A percentile compares a stretch with the other conserved stretches of the same genome.
Evolutionary conservation across 208 protist species (phyloP).

Genomic region (Trichomonas gallinae): DNA sequence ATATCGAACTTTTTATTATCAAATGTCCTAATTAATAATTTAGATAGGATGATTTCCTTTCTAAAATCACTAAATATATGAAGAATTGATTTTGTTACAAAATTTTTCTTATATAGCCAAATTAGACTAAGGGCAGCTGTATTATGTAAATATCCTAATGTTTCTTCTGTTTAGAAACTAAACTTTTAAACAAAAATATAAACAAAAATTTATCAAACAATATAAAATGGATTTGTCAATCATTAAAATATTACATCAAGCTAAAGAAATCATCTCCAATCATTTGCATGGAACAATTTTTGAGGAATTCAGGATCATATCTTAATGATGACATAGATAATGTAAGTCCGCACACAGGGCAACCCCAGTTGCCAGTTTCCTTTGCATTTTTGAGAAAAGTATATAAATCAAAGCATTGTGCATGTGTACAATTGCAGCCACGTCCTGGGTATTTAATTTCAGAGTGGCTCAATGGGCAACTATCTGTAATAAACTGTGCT

Average conservation of each 20-base stretch:
- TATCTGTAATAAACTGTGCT: neutral
- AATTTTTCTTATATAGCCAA: no score
- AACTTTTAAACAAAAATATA: no score
- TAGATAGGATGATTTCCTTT: no score
- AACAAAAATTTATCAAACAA: no score
- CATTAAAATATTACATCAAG: neutral
- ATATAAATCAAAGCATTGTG: neutral
- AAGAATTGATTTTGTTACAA: no score
- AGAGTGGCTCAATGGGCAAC: neutral
- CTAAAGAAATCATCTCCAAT: neutral
- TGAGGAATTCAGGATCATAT: neutral
- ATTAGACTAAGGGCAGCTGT: no score
- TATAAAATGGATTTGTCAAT: no score
- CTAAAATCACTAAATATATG: no score
- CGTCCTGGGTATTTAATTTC: neutral
- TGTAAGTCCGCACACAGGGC: neutral
- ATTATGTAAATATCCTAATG: no score
- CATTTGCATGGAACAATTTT: neutral
- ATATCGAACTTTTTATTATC: no score
- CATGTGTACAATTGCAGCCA: neutral
- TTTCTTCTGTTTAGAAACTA: no score
- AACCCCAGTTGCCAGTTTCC: neutral
- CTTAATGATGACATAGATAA: neutral
- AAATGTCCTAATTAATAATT: no score
- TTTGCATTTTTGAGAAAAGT: neutral